A percentile compares a stretch with the other conserved stretches of the same genome.
phyloP scores from a whole-genome alignment of 768 basidiomycete genomes.

The Mycena polygramma region DNA sequence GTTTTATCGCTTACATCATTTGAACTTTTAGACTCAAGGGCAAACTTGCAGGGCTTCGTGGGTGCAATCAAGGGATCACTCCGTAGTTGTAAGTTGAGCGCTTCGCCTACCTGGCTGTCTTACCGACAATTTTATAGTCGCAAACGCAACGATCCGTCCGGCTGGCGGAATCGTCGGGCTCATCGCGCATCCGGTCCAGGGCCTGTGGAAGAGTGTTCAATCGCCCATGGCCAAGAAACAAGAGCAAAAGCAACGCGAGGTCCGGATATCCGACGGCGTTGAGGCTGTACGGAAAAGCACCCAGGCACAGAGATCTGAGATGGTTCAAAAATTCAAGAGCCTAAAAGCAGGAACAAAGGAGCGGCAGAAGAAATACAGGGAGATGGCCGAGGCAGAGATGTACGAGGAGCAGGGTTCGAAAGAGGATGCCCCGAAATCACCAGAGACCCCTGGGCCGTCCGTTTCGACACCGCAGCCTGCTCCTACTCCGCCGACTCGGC shows the following conservation, averaged over 20 bases:
- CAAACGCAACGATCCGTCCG: conserved; percentile 49
- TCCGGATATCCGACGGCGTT: conserved; percentile 55
- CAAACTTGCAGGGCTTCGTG: conserved; percentile 44
- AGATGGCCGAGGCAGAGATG: conserved; percentile 49
- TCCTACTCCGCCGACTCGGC: conserved; percentile 8
- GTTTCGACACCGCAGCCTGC: conserved; percentile 3
- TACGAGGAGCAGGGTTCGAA: conserved; percentile 34
- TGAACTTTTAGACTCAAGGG: neutral
- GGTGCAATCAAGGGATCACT: conserved; percentile 53
- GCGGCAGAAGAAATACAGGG: conserved; percentile 51
- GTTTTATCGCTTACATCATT: conserved; percentile 3
- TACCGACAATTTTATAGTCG: conserved; percentile 38
- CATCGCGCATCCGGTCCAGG: conserved; percentile 51
- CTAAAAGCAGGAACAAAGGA: conserved; percentile 46
- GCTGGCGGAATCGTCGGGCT: conserved; percentile 52
- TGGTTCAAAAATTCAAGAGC: conserved; percentile 55
- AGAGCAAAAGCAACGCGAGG: conserved; percentile 51
- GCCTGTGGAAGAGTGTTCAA: conserved; percentile 54
- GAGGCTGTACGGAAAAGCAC: conserved; percentile 52
- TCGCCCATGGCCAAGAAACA: conserved; percentile 46
- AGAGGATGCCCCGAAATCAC: conserved; percentile 6
- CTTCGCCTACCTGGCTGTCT: conserved; percentile 1
- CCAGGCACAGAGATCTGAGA: conserved; percentile 46
- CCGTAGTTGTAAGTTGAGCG: conserved; percentile 46
- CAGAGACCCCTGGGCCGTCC: conserved; percentile 5